Evolutionary conservation across 768 basidiomycete genomes (phyloP).

Genomic region (Naematelia encephala): DNA sequence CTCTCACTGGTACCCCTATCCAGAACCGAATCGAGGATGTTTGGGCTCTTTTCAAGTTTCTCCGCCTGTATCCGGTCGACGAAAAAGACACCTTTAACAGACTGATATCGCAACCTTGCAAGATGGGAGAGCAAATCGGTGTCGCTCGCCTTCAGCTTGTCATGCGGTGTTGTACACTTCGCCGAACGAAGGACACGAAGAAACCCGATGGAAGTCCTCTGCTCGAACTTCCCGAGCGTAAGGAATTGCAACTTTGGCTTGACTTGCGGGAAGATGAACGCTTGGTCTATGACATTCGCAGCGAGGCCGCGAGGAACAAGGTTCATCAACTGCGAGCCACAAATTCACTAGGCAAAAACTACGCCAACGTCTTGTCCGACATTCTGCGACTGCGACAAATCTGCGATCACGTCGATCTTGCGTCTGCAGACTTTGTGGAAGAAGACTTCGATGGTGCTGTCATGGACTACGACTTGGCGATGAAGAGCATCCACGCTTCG

Average conservation of each 20-base stretch:
- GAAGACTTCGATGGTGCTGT: constrained; percentile 56
- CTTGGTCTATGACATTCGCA: constrained; percentile 81
- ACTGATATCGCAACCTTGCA: constrained; percentile 86
- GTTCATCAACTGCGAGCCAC: constrained; percentile 80
- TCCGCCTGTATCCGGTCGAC: constrained; percentile 85
- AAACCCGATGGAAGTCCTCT: constrained; percentile 76
- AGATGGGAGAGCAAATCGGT: constrained; percentile 76
- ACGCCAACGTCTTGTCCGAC: constrained; percentile 94
- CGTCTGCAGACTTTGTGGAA: constrained; percentile 50
- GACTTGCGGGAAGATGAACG: constrained; percentile 79
- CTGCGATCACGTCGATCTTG: constrained; percentile 81
- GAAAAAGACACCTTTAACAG: constrained; percentile 92
- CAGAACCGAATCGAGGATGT: constrained; percentile 99
- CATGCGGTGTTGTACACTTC: constrained; percentile 94
- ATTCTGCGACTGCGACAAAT: constrained; percentile 94
- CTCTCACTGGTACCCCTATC: constrained; percentile 96
- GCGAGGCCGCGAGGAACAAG: constrained; percentile 83
- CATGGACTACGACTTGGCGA: constrained; percentile 72
- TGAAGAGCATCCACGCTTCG: constrained; percentile 68
- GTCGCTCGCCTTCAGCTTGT: constrained; percentile 91
- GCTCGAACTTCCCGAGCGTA: constrained; percentile 82
- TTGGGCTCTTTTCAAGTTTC: constrained; percentile 92
- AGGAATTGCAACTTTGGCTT: constrained; percentile 79
- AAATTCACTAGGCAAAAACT: constrained; percentile 96
- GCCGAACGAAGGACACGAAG: constrained; percentile 90